Evolutionary conservation across 1,139 yeast genomes (phyloP), one percentile per base, ranked within the genome.

Genomic region (Geotrichum carabidarum): DNA sequence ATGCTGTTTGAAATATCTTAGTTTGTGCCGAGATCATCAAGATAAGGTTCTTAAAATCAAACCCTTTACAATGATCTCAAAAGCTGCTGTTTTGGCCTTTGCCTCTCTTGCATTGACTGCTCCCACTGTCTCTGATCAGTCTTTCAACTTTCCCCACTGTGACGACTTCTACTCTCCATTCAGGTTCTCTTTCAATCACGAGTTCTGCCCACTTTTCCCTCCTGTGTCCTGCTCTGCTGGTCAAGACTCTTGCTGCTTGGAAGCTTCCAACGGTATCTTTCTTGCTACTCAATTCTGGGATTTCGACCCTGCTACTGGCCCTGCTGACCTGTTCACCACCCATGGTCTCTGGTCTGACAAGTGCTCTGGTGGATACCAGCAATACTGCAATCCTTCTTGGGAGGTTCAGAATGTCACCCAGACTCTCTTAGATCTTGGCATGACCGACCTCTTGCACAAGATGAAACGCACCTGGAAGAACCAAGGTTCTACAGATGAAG

Each of bases 221-320:
- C 34, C 44, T 22, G 8, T 42, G 8, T 50, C 54, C 8, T 44
- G 49, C 46, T 14, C 55, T 9, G 65, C 68, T 46, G 61, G 69
- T 14, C 45, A 60, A 8, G 58, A 58, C 27, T 45, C 57, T 1
- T 91, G 99, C 67, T 93, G 98, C 69, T 89, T 83, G 68, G 97
- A 91, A 66, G 78, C 82, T 50, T 95, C 95, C 2, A 91, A 94
- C 34, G 97, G 97, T 1, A 78, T 90, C 12, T 74, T 91, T 42
- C 71, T 91, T 48, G 87, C 83, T 64, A 87, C 98, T 0, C 98
- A 91, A 68, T 89, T 91, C 71, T 91, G 98, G 98, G 95, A 90
- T 69, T 87, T 86, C 65, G 73, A 74, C 57, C 96, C 96, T 0
- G 83, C 94, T 2, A 76, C 84, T 58, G 96, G 96, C 1, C 86